These are phyloP conservation scores for Pythium aphanidermatum DNA, from an alignment of 352 stramenopile species.

Conservation along the genomic window DNA sequence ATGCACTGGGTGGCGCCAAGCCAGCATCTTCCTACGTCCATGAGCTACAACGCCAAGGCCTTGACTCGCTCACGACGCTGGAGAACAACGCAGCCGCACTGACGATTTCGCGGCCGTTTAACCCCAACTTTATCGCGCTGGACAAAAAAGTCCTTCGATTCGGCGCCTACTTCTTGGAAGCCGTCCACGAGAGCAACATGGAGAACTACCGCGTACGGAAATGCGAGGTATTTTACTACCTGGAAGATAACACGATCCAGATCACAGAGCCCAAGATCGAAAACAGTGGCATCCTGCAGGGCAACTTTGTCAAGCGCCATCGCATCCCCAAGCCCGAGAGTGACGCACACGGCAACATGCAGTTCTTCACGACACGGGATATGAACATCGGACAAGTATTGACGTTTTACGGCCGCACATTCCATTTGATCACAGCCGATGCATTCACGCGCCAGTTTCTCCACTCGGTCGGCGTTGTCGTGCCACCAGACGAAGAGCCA, in stretches of 20 bases:
- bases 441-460: constrained; percentile 66
- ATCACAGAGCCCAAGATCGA: constrained; percentile 85
- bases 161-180: constrained; percentile 83
- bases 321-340: constrained; percentile 79
- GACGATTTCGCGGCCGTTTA: constrained; percentile 41
- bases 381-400: constrained; percentile 66
- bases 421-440: constrained; percentile 69
- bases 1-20: constrained; percentile 56
- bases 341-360: constrained; percentile 60
- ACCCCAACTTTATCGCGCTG: constrained; percentile 60
- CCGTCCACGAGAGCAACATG: constrained; percentile 79
- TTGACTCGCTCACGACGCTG: constrained; percentile 39
- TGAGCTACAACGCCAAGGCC: constrained; percentile 52
- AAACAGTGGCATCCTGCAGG: constrained; percentile 87
- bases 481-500: constrained; percentile 45
- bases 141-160: constrained; percentile 87
- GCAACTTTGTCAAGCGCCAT: constrained; percentile 85
- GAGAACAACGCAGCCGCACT: constrained; percentile 27
- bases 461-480: constrained; percentile 24
- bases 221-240: constrained; percentile 81
- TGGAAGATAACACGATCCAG: constrained; percentile 85
- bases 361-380: constrained; percentile 53
- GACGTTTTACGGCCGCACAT: constrained; percentile 76
- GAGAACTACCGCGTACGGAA: constrained; percentile 81
- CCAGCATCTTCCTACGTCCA: constrained; percentile 65